These are phyloP conservation scores for Triangularia verruculosa DNA, from an alignment of 2,329 filamentous ascomycete genomes.

Conservation along the genomic window DNA sequence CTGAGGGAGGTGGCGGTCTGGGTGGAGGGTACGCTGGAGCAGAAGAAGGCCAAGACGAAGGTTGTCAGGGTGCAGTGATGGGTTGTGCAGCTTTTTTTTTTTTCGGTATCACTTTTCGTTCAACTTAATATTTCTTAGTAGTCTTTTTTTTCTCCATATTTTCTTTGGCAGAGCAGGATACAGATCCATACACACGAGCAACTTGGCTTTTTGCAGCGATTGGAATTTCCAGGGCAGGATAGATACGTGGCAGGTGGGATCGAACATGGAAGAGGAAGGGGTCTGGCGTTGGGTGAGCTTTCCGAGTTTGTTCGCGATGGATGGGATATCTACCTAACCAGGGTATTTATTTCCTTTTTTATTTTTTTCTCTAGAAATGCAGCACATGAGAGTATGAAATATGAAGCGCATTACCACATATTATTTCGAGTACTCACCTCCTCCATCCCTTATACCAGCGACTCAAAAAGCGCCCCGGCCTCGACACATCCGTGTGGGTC, in stretches of 20 bases:
- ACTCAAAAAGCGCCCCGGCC: too few species aligned
- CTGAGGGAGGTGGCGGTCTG: slow-evolving; percentile 51
- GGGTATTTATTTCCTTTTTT: not conserved
- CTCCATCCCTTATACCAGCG: not conserved
- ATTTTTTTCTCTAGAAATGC: not conserved
- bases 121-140: not conserved
- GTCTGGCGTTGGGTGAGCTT: not conserved
- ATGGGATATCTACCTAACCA: not conserved
- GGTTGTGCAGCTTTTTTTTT: not conserved
- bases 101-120: not conserved
- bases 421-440: too few species aligned
- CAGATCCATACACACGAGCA: not conserved
- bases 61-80: slow-evolving; percentile 46
- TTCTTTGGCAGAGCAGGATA: not conserved
- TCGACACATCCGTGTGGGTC: not conserved
- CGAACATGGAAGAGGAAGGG: not conserved
- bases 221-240: not conserved
- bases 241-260: not conserved
- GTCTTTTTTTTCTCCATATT: not conserved
- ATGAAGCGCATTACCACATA: not conserved
- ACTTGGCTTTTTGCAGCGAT: not conserved
- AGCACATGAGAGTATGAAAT: not conserved
- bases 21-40: slow-evolving; percentile 49
- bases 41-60: slow-evolving; percentile 50
- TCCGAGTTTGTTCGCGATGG: not conserved